These are phyloP conservation scores for Mycena haematopus DNA, from an alignment of 768 basidiomycete species.

Conservation along the genomic window DNA sequence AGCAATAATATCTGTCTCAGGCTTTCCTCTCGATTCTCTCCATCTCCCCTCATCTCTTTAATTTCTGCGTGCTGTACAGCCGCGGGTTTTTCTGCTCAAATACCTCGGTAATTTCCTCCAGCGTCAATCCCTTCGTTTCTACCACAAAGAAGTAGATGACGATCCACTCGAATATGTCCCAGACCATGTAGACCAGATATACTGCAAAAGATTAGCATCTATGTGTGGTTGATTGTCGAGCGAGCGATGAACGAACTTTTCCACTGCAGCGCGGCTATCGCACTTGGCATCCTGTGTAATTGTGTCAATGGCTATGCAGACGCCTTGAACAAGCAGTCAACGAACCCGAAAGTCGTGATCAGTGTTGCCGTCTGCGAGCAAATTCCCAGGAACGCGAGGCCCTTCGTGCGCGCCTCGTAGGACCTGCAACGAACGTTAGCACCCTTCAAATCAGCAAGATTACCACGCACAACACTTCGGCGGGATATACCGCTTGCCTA, in stretches of 20 bases:
- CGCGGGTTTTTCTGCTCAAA: slow-evolving; percentile 51
- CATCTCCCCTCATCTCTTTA: background rate
- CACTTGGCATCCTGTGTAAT: slow-evolving; percentile 49
- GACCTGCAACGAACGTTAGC: slow-evolving; percentile 2
- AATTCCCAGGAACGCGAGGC: slow-evolving; percentile 56
- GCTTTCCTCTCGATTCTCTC: background rate
- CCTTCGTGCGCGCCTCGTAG: slow-evolving; percentile 59
- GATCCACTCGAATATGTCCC: slow-evolving; percentile 55
- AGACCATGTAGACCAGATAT: slow-evolving; percentile 56
- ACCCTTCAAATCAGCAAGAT: background rate
- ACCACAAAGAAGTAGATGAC: slow-evolving; percentile 56
- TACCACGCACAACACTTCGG: slow-evolving; percentile 48
- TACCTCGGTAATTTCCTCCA: slow-evolving; percentile 58
- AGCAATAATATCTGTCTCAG: background rate
- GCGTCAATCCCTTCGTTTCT: slow-evolving; percentile 57
- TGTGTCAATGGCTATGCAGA: background rate
- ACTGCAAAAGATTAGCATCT: slow-evolving; percentile 38
- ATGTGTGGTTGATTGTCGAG: background rate
- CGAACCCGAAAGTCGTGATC: slow-evolving; percentile 59
- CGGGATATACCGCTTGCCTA: slow-evolving; percentile 57
- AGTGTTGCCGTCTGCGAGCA: slow-evolving; percentile 48
- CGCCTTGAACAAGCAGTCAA: background rate
- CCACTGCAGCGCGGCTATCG: slow-evolving; percentile 51
- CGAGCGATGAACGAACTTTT: slow-evolving; percentile 45
- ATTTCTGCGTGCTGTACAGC: slow-evolving; percentile 39